Evolutionary conservation across 2,329 filamentous ascomycete genomes (phyloP), one percentile per base, ranked within the genome.

Genomic region (Stachybotrys chlorohalonatus): DNA sequence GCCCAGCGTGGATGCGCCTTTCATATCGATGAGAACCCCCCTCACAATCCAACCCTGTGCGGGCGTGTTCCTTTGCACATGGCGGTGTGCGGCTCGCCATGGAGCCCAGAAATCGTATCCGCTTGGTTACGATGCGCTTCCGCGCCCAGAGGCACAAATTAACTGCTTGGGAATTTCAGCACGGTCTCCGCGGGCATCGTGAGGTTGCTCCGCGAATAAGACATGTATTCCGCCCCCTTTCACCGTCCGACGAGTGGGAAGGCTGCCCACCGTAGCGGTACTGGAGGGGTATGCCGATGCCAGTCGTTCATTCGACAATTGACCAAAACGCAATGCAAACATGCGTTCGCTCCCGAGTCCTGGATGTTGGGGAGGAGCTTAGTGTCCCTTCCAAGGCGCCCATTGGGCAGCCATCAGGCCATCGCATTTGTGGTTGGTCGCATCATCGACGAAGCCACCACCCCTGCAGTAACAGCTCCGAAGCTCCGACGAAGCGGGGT

Each of bases 241-340:
- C 24, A 24, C 24, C 4, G 24, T 24, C 46, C 46, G 30, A 42
- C 50, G 50, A 52, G 50, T 52, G 36, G 36, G 17, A 52, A 52
- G 55, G 55, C 56, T 56, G 52, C 53, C 56, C 57, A 58, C 54
- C 56, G 60, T 58, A 57, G 59, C 58, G 60, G 58, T 61, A 67
- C 54, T 55, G 57, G 53, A 58, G 63, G 58, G 66, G 64, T 65
- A 64, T 24, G 63, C 62, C 54, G 56, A 63, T 55, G 42, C 48
- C 52, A 47, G 31, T 47, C 57, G 48, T 58, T 66, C 60, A 70
- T 71, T 70, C 63, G 68, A 60, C 67, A 69, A 71, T 70, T 63
- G 61, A 60, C 54, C n/a, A 13, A 42, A 9, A 42, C 36, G 47
- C 49, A 24, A 16, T 47, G 15, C 46, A 24, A 47, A 47, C 46